Evolutionary conservation across 2,329 filamentous ascomycete genomes (phyloP), one percentile per base, ranked within the genome.

Genomic region (Pseudogymnoascus sp.): DNA sequence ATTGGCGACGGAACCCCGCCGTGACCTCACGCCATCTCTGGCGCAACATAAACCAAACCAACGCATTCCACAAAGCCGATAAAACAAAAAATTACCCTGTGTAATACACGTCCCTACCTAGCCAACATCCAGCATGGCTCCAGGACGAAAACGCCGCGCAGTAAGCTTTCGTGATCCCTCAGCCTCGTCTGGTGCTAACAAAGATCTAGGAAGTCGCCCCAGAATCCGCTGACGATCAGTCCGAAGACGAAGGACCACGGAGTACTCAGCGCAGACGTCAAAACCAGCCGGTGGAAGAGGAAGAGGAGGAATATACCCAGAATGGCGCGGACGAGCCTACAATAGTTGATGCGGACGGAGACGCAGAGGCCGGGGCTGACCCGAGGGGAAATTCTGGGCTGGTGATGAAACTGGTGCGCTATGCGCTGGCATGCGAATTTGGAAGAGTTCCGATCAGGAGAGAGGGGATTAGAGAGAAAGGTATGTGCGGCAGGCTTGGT

Each of bases 371-470:
- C 14, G 68, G 51, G n/a, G 64, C 68, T 11, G 77, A 80, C 3
- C 81, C 51, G 11, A 57, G 28, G 51, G 51, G 6, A 34, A 57
- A 11, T 4, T 57, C 8, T 21, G 51, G 85, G 68, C 74, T 86
- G 36, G 81, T 84, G 37, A 88, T 87, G 75, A 88, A 86, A 71
- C 75, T 90, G n/a, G 81, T 89, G n/a, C 82, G 87, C 62, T 88
- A 88, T 69, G 85, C 85, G 3, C 74, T 90, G 23, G 84, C 86
- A 4, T 88, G 86, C 74, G 86, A 90, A 71, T 87, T 82, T 67
- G 83, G 85, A 8, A 79, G 86, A 62, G 79, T 80, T 41, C 79
- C 81, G 0, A 87, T 90, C 54, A 80, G 80, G 62, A 78, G 86
- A 68, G 81, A 85, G 21, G 86, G 84, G 34, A 86, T 90, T 54